phyloP scores from a whole-genome alignment of 148 eudicot genomes.

The Polygonum maritimum region DNA sequence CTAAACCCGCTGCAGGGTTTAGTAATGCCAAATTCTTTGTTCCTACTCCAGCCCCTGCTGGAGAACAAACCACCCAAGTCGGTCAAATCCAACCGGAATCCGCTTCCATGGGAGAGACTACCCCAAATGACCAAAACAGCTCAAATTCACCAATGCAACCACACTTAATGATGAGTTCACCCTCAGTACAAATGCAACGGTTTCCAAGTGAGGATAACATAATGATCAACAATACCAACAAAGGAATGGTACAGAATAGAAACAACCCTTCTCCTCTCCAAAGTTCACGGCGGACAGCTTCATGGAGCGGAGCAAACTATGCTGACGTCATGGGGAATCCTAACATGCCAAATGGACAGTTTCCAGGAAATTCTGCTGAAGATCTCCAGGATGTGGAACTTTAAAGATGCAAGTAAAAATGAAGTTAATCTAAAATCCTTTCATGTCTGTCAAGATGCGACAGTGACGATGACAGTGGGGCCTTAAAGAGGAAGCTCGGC shows the following conservation, averaged over 20 bases:
- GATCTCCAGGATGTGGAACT: conserved; percentile 28
- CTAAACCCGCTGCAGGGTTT: conserved; percentile 31
- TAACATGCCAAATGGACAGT: conserved; percentile 22
- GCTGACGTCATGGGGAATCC: conserved; percentile 20
- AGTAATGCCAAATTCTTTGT: conserved; percentile 59
- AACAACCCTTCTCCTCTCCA: conserved; percentile 21
- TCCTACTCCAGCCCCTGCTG: conserved; percentile 40
- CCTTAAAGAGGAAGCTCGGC: background rate
- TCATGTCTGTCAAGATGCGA: background rate
- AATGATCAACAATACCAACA: conserved; percentile 19
- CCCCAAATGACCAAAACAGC: conserved; percentile 17
- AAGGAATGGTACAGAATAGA: conserved; percentile 12
- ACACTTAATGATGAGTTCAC: conserved; percentile 17
- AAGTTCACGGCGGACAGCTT: conserved; percentile 57
- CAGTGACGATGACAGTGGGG: background rate
- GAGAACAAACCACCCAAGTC: conserved; percentile 19
- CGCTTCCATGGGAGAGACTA: conserved; percentile 13
- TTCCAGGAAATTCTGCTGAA: conserved; percentile 18
- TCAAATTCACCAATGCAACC: conserved; percentile 24
- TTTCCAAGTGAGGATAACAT: conserved; percentile 57
- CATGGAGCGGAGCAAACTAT: conserved; percentile 71
- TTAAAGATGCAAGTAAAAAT: conserved; percentile 5
- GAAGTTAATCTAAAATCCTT: background rate
- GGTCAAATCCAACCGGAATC: conserved; percentile 18
- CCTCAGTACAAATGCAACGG: conserved; percentile 35